Evolutionary conservation across 768 basidiomycete genomes (phyloP), one percentile per base, ranked within the genome.

Genomic region (Rhodosporidiobolus odoratus): DNA sequence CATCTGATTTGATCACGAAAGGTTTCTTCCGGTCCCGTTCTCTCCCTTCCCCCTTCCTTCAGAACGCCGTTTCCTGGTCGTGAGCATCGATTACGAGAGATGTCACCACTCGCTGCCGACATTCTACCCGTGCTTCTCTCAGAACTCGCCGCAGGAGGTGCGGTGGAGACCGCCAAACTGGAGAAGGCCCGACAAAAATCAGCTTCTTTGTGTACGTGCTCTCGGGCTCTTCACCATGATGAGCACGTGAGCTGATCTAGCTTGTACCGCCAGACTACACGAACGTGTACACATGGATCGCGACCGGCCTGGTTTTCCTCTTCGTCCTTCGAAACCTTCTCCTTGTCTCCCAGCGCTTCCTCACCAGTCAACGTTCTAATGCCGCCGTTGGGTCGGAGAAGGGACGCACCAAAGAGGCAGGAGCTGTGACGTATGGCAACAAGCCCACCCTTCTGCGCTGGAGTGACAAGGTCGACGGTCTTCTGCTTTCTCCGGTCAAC

Each of bases 271-370:
- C 56, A 73, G 72, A 47, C 25, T 53, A 66, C 47, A 45, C 60
- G 7, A 65, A 66, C n/a, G 38, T 65, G 56, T 73, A 73, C 47
- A 27, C 32, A 41, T 66, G 35, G 27, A 48, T 69, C 40, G 35
- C 47, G 12, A 56, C 50, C n/a, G 64, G 60, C 15, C 32, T 73
- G n/a, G 1, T 73, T 32, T 53, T 56, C 21, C 19, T 62, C 23
- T 47, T 73, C 64, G 9, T 69, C 41, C 40, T 73, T 15, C 72
- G 72, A n/a, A 66, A 73, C 59, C 1, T 73, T 25, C 0, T 54
- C 41, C 67, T 68, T 50, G 12, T 23, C 40, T 3, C 37, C 35
- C 48, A 47, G 10, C 54, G 48, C 12, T 37, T 45, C 40, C 15
- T 65, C 60, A 15, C 47, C 3, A 48, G 64, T 19, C 66, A 66